Base-by-base conservation (phyloP, 345 rosid genomes). In the Gossypium bickii region DNA sequence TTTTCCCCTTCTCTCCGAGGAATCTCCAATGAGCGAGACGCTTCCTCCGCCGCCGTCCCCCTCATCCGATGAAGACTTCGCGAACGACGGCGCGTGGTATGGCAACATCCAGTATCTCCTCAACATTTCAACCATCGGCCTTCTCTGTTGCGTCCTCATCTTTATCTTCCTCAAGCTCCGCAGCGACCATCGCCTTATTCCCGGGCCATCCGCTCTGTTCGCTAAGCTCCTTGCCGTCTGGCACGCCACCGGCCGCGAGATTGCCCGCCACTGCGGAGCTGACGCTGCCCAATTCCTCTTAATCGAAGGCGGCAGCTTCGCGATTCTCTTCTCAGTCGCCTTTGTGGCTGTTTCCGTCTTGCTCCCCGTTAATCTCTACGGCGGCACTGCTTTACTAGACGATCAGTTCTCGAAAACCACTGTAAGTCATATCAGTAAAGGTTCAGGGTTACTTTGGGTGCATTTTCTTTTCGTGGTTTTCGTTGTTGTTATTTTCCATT, bases 41-140 rank as follows among this genome's bases (percentile, higher is more conserved):
- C 72, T 63, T 64, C 70, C 88, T 69, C 88, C 84, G 70, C 85
- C 87, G n/a, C 86, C 94, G 7, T 75, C 84, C 16, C 74, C 86
- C 81, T 25, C 78, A 45, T n/a, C 78, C 48, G 80, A 79, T 10
- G 78, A 70, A 55, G 89, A 75, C 45, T 83, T 53, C 4, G 79
- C 55, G 22, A 68, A 70, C 73, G 80, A 72, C 60, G 91, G 80
- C 49, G 92, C 92, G 12, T 95, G 98, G 97, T 90, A 88, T 70
- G 99, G 97, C 0, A 95, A 84, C 90, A 95, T 93, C 79, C 97
- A 95, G 80, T 93, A 95, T 79, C 91, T 95, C 4, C 86, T 95
- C 45, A 95, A 93, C 71, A 93, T 95, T 73, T 95, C 98, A 2
- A 83, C 83, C 10, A 90, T 91, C 69, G 99, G 99, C 1, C 87